A percentile compares a stretch with the other conserved stretches of the same genome.
Evolutionary conservation across 768 basidiomycete genomes (phyloP).

Genomic region (Hebeloma cylindrosporum): DNA sequence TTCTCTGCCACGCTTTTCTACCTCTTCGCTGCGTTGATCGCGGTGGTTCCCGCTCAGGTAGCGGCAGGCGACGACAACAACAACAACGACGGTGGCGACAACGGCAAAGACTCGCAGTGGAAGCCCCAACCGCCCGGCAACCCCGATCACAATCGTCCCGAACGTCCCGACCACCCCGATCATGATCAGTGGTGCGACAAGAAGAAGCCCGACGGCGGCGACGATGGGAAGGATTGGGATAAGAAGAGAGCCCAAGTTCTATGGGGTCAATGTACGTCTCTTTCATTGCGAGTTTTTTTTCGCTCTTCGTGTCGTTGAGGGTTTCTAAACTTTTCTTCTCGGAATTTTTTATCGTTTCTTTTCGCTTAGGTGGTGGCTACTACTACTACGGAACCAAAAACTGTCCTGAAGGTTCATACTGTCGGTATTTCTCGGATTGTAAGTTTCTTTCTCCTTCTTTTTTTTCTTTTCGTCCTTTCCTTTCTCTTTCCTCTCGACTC

Average conservation of each 20-base stretch:
- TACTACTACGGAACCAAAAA: slow-evolving; percentile 23
- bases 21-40: slow-evolving; percentile 8
- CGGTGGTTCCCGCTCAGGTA: slow-evolving; percentile 1
- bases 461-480: neutral
- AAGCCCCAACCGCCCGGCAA: no score
- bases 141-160: neutral
- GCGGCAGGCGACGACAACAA: slow-evolving; percentile 4
- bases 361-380: slow-evolving; percentile 23
- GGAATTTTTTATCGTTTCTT: neutral
- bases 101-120: no score
- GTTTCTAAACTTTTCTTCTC: no score
- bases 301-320: no score
- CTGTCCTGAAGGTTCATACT: slow-evolving; percentile 22
- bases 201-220: slow-evolving; percentile 1
- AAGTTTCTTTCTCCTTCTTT: slow-evolving; percentile 5
- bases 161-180: neutral
- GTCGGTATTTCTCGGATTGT: slow-evolving; percentile 26
- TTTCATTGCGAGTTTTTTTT: neutral
- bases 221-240: neutral
- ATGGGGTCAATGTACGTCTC: slow-evolving; percentile 24
- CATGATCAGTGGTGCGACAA: neutral
- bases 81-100: slow-evolving; percentile 4
- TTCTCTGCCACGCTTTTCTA: no score
- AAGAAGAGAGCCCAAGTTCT: slow-evolving; percentile 19
- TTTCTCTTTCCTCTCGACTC: neutral